Evolutionary conservation across 2,329 filamentous ascomycete species (phyloP).

Genomic region (Hypoxylon sp.): DNA sequence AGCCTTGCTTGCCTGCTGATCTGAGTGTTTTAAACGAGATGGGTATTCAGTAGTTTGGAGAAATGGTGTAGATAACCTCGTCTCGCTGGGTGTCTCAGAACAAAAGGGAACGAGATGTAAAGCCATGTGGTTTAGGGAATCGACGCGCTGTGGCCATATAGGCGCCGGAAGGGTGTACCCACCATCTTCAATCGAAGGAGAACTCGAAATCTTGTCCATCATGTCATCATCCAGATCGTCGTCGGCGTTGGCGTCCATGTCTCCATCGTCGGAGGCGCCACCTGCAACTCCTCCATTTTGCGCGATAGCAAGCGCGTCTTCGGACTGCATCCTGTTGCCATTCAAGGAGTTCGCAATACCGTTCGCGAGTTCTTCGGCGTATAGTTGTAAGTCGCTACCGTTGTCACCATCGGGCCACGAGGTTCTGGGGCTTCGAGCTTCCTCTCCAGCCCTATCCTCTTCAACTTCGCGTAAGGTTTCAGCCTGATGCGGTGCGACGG

Average conservation of each 20-base stretch:
- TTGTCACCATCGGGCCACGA: constrained; percentile 65
- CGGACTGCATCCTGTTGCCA: constrained; percentile 62
- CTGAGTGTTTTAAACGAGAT: constrained; percentile 48
- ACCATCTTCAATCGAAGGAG: constrained; percentile 99
- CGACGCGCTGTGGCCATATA: constrained; percentile 62
- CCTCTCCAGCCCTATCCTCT: constrained; percentile 81
- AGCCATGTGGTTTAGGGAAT: constrained; percentile 58
- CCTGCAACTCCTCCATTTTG: constrained; percentile 71
- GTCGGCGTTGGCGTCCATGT: constrained; percentile 78
- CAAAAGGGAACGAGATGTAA: constrained; percentile 52
- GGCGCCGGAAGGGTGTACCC: constrained; percentile 71
- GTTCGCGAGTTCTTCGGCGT: constrained; percentile 63
- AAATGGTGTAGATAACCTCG: constrained; percentile 62
- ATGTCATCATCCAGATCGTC: constrained; percentile 89
- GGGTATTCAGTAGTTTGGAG: constrained; percentile 57
- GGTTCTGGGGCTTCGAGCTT: constrained; percentile 73
- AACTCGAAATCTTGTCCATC: constrained; percentile 99
- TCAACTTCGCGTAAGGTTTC: constrained; percentile 85
- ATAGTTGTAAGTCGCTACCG: constrained; percentile 60
- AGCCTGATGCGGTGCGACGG: constrained; percentile 84
- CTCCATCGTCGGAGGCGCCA: constrained; percentile 70
- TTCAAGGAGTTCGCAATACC: constrained; percentile 60
- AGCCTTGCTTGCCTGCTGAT: constrained; percentile 56
- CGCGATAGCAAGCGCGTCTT: constrained; percentile 72
- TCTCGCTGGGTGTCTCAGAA: constrained; percentile 54